Evolutionary conservation across 2,329 filamentous ascomycete species (phyloP).

Genomic region (Scopulariopsis brevicaulis): DNA sequence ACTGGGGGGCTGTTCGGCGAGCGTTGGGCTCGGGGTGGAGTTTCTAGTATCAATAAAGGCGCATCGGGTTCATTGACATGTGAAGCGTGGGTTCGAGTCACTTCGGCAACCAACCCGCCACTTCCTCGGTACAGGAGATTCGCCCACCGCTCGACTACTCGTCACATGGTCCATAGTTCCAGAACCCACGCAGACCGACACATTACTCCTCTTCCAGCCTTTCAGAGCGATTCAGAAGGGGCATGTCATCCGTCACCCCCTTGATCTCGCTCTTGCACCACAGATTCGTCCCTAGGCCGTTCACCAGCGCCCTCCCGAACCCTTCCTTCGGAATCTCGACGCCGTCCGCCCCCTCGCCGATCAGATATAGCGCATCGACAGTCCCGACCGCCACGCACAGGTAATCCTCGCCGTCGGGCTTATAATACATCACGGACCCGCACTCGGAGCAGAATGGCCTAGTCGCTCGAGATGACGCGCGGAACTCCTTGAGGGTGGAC

Average conservation of each 20-base stretch:
- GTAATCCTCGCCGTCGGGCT: slow-evolving; percentile 13
- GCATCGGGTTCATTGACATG: background rate
- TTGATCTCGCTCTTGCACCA: slow-evolving; percentile 33
- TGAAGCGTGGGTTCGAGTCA: background rate
- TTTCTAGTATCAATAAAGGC: background rate
- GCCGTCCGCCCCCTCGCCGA: background rate
- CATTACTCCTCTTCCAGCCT: background rate
- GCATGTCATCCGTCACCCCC: slow-evolving; percentile 32
- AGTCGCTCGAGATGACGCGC: slow-evolving; percentile 23
- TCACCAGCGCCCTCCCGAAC: slow-evolving; percentile 26
- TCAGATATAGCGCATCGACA: slow-evolving; percentile 30
- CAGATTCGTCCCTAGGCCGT: slow-evolving; percentile 20
- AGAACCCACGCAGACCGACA: too few relatives aligned
- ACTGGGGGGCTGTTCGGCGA: background rate
- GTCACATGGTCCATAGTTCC: too few relatives aligned
- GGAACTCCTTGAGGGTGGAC: slow-evolving; percentile 24
- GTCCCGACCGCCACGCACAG: slow-evolving; percentile 28
- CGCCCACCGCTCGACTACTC: too few relatives aligned
- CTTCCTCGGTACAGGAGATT: too few relatives aligned
- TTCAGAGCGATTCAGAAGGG: background rate
- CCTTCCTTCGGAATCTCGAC: slow-evolving; percentile 7
- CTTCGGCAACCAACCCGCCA: background rate
- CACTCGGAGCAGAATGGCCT: slow-evolving; percentile 37
- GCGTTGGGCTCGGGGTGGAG: background rate
- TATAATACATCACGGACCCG: slow-evolving; percentile 37